Evolutionary conservation across 2,329 filamentous ascomycete species (phyloP).

Genomic region (Thielaviopsis populi): DNA sequence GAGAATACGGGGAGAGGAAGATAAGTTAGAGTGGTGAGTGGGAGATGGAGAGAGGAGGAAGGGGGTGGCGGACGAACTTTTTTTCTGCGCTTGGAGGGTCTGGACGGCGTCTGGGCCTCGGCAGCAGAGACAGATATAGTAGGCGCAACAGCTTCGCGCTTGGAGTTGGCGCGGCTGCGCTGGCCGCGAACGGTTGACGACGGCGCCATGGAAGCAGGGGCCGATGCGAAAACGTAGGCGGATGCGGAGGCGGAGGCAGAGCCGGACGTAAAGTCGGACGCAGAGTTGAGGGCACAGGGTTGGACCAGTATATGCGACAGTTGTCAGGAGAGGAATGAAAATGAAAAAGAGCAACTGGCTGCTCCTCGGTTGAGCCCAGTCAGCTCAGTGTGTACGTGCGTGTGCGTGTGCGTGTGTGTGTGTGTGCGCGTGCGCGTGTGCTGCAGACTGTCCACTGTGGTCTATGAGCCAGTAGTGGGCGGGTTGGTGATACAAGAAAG

Average conservation of each 20-base stretch:
- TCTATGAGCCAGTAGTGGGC: no score
- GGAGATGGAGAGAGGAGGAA: conserved; percentile 15
- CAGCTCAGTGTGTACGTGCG: no score
- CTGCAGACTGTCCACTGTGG: no score
- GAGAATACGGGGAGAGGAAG: conserved; percentile 8
- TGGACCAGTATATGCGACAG: not conserved
- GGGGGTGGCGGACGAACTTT: conserved; percentile 31
- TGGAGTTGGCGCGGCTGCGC: conserved; percentile 23
- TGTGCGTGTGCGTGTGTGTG: no score
- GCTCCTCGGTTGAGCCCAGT: no score
- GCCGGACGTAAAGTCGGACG: no score
- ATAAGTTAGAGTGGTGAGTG: conserved; percentile 5
- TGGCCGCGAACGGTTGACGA: conserved; percentile 24
- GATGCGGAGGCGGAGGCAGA: not conserved
- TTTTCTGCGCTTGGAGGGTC: conserved; percentile 50
- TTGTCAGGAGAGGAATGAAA: not conserved
- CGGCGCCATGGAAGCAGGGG: conserved; percentile 2
- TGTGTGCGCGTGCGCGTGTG: no score
- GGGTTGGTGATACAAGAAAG: not conserved
- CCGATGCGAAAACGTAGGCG: not conserved
- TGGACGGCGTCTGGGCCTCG: conserved; percentile 42
- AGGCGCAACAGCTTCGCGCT: conserved; percentile 22
- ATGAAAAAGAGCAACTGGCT: no score
- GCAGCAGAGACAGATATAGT: conserved; percentile 23
- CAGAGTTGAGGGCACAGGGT: no score